Percentiles rank a stretch among this genome's conserved stretches.
Conservation (phyloP, 495 filamentous ascomycete genomes). For the Neurospora sp. region DNA sequence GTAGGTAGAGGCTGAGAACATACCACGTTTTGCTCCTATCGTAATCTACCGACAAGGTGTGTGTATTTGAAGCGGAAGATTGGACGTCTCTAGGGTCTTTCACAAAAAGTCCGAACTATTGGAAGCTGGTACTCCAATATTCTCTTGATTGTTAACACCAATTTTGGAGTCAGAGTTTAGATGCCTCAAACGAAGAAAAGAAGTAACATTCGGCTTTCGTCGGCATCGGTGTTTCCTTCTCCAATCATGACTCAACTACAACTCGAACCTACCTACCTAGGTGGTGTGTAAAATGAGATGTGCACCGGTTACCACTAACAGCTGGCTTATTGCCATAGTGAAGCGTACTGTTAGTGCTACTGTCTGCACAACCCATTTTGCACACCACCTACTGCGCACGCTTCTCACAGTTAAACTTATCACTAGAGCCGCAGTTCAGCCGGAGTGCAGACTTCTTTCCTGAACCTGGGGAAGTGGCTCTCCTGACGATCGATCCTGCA, state of each 20-base stretch:
- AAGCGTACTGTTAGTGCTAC: too few species aligned
- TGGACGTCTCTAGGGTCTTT: not conserved
- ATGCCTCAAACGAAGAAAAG: not conserved
- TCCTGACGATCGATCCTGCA: not conserved
- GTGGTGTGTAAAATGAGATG: too few species aligned
- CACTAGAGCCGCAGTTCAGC: not conserved
- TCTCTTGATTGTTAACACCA: not conserved
- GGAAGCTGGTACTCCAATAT: not conserved
- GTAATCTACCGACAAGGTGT: not conserved
- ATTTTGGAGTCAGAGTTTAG: not conserved
- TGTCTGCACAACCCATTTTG: too few species aligned
- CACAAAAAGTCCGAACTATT: not conserved
- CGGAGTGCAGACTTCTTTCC: not conserved
- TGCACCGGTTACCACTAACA: too few species aligned
- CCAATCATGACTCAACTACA: not conserved
- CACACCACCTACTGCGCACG: too few species aligned
- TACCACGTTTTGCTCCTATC: not conserved
- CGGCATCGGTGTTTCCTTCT: not conserved
- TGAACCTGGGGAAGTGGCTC: not conserved
- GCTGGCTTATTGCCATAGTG: too few species aligned
- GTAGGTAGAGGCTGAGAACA: not conserved
- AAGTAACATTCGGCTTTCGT: not conserved
- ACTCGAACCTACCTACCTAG: not conserved
- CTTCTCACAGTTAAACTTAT: too few species aligned
- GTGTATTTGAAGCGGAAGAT: not conserved